A percentile compares a stretch with the other conserved stretches of the same genome.
These are phyloP conservation scores for Fremontodendron californicum DNA, from an alignment of 345 rosid genomes.

Conservation along the genomic window DNA sequence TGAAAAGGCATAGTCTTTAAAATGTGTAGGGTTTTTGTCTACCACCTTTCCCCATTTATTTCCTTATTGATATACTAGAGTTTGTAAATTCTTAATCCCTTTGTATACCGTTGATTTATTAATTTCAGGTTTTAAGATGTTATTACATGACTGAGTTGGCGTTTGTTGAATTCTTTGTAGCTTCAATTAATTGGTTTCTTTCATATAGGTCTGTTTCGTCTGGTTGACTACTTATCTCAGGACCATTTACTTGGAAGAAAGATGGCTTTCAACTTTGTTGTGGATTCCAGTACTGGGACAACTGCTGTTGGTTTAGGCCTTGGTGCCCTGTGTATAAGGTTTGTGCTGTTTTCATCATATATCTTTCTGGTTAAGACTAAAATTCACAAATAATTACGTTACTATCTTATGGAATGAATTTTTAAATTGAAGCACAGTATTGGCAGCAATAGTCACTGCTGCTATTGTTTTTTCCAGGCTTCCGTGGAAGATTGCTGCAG, in stretches of 20 bases:
- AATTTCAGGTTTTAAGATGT: slow-evolving; percentile 5
- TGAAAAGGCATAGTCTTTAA: neutral
- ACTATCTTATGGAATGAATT: neutral
- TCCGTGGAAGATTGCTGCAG: slow-evolving; percentile 73
- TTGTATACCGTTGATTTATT: neutral
- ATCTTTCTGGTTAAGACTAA: slow-evolving; percentile 5
- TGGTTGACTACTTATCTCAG: slow-evolving; percentile 58
- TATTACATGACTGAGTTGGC: no score
- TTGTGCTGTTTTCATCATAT: slow-evolving; percentile 18
- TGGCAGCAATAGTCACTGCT: neutral
- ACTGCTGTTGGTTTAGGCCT: slow-evolving; percentile 79
- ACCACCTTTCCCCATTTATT: neutral
- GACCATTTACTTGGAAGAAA: slow-evolving; percentile 66
- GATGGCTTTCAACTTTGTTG: slow-evolving; percentile 43
- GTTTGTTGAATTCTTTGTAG: slow-evolving; percentile 1
- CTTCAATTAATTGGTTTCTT: slow-evolving; percentile 17
- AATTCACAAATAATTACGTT: neutral
- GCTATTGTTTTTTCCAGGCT: slow-evolving; percentile 44
- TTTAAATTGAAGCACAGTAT: neutral
- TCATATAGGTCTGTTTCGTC: slow-evolving; percentile 62
- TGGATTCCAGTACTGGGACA: slow-evolving; percentile 90
- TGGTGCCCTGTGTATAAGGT: slow-evolving; percentile 66
- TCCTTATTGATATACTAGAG: neutral
- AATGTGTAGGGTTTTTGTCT: neutral
- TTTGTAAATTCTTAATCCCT: neutral